Evolutionary conservation across 2,329 filamentous ascomycete genomes (phyloP).

Genomic region (Clonostachys chloroleuca): DNA sequence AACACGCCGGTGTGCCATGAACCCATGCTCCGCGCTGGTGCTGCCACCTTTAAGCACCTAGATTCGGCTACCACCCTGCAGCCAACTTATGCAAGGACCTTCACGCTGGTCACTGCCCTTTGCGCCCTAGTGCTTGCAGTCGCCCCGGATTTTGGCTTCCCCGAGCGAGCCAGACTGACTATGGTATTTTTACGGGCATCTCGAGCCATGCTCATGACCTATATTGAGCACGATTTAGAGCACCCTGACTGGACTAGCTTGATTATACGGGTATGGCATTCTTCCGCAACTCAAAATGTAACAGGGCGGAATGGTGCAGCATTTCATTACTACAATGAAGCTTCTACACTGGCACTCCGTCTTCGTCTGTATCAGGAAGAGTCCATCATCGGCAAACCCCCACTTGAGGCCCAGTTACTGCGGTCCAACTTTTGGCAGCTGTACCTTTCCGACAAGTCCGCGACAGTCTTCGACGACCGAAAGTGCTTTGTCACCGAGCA

Average conservation of each 20-base stretch:
- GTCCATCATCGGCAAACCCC: background rate
- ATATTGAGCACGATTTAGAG: conserved; percentile 5
- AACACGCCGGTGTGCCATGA: conserved; percentile 3
- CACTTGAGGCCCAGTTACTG: conserved; percentile 3
- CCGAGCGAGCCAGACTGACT: background rate
- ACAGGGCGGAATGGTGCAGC: conserved; percentile 4
- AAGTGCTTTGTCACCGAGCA: background rate
- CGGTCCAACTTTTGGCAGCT: conserved; percentile 5
- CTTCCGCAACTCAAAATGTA: conserved; percentile 4
- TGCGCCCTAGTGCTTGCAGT: background rate
- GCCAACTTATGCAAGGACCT: background rate
- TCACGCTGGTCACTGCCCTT: background rate
- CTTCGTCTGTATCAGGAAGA: conserved; percentile 3
- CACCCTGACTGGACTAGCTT: conserved; percentile 3
- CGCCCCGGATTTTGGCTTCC: background rate
- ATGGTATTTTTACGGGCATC: conserved; percentile 4
- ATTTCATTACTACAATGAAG: conserved; percentile 2
- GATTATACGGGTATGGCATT: conserved; percentile 3
- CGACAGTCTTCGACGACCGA: background rate
- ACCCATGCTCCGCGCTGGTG: conserved; percentile 1
- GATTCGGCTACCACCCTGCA: background rate
- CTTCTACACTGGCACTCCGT: conserved; percentile 1
- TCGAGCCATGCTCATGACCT: conserved; percentile 3
- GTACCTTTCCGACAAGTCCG: conserved; percentile 3
- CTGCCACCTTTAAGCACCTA: background rate